Evolutionary conservation across 306 rosid species (phyloP).

Genomic region (Lablab purpureus): DNA sequence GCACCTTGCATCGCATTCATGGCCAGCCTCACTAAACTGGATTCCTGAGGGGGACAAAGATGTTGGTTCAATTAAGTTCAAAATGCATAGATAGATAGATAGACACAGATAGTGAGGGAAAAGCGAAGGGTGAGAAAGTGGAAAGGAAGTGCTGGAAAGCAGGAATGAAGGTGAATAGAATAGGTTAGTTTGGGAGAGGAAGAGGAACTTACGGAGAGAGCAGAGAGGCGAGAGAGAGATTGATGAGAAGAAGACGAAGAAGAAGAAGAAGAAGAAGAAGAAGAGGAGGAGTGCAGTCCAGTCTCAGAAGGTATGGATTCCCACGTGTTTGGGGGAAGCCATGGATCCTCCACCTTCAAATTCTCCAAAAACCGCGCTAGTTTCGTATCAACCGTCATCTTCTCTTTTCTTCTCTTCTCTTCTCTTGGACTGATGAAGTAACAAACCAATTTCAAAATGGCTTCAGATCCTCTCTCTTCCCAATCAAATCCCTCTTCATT

Average conservation of each 20-base stretch:
- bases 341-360: constrained; percentile 74
- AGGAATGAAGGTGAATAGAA: not conserved
- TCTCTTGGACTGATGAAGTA: too few relatives aligned
- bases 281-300: constrained; percentile 42
- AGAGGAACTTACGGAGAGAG: constrained; percentile 72
- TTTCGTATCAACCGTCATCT: constrained; percentile 53
- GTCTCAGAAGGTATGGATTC: constrained; percentile 75
- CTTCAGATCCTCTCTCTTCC: not conserved
- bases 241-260: constrained; percentile 32
- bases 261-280: not conserved
- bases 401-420: not conserved
- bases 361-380: constrained; percentile 65
- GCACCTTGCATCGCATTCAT: constrained; percentile 82
- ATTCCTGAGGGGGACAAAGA: constrained; percentile 63
- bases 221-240: constrained; percentile 47
- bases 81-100: not conserved
- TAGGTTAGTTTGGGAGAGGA: not conserved
- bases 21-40: constrained; percentile 80
- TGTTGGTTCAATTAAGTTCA: not conserved
- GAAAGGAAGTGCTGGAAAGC: not conserved
- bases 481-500: not conserved
- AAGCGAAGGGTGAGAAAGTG: not conserved
- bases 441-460: too few relatives aligned
- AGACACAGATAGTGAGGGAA: not conserved
- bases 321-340: constrained; percentile 86